phyloP scores from a whole-genome alignment of 2,329 filamentous ascomycete species.

The Bipolaris sorokiniana region DNA sequence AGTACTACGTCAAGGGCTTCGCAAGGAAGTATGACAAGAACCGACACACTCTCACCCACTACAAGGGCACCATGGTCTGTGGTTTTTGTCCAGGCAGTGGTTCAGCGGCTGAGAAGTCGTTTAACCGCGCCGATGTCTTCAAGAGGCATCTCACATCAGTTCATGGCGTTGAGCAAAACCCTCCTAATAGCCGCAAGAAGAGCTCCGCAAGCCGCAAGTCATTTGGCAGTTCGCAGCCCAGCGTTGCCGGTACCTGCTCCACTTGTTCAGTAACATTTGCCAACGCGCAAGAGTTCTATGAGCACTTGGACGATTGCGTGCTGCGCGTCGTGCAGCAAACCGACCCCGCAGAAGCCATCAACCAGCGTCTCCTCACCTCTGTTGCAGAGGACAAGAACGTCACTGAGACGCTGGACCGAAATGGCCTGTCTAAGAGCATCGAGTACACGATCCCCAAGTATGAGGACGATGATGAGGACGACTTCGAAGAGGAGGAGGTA shows the following conservation, averaged over 20 bases:
- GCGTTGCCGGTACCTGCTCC: conserved; percentile 82
- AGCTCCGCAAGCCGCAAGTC: conserved; percentile 65
- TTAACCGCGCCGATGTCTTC: conserved; percentile 94
- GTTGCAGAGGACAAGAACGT: conserved; percentile 51
- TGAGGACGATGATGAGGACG: conserved; percentile 58
- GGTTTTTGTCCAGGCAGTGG: conserved; percentile 92
- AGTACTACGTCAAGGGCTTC: conserved; percentile 91
- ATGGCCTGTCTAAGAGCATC: conserved; percentile 52
- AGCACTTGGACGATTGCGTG: conserved; percentile 81
- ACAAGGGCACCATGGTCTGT: conserved; percentile 97
- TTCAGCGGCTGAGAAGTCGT: conserved; percentile 89
- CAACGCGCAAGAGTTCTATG: conserved; percentile 94
- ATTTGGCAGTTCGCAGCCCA: conserved; percentile 67
- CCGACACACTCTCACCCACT: conserved; percentile 89
- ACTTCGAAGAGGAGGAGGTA: conserved; percentile 60
- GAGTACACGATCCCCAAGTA: conserved; percentile 53
- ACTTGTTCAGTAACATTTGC: conserved; percentile 86
- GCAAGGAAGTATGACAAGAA: conserved; percentile 97
- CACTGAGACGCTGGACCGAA: conserved; percentile 49
- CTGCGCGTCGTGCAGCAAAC: conserved; percentile 63
- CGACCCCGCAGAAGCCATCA: conserved; percentile 52
- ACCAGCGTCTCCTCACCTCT: conserved; percentile 50
- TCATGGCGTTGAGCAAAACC: conserved; percentile 90
- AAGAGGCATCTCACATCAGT: conserved; percentile 91
- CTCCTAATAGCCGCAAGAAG: conserved; percentile 88